A percentile compares a stretch with the other conserved stretches of the same genome.
Evolutionary conservation across 73 alveolate species (phyloP).

Genomic region (Breviolum minutum): DNA sequence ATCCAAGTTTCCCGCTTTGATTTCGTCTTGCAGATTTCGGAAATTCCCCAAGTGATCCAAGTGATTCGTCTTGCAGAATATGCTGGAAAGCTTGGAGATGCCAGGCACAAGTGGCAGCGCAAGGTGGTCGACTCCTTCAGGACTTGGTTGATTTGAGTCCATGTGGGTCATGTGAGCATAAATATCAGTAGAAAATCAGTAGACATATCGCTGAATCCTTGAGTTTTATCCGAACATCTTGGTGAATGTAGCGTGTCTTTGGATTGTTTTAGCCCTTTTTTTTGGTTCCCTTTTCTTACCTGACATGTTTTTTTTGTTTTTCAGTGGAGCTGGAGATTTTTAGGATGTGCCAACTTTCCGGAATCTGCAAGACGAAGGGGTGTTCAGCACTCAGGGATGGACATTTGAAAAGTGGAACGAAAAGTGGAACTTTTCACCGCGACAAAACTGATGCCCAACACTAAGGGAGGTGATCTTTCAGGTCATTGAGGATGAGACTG

Average conservation of each 20-base stretch:
- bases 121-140: conserved; percentile 67
- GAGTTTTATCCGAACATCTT: not conserved
- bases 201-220: too few relatives aligned
- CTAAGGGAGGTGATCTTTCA: conserved; percentile 72
- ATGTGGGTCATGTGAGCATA: not conserved
- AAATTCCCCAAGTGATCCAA: too few relatives aligned
- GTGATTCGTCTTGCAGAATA: too few relatives aligned
- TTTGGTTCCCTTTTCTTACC: too few relatives aligned
- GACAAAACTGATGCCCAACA: too few relatives aligned
- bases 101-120: conserved; percentile 82
- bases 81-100: not conserved
- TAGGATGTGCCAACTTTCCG: not conserved
- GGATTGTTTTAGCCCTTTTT: not conserved
- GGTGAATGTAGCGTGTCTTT: not conserved
- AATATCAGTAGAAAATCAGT: too few relatives aligned
- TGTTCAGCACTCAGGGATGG: not conserved
- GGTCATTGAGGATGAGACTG: conserved; percentile 47
- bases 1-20: too few relatives aligned
- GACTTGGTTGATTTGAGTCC: not conserved
- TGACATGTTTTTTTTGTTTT: too few relatives aligned
- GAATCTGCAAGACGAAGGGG: conserved; percentile 4
- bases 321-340: not conserved
- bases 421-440: too few relatives aligned
- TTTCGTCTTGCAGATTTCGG: too few relatives aligned
- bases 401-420: too few relatives aligned